Conservation (phyloP, 768 basidiomycete genomes). For the Mycena galopus region DNA sequence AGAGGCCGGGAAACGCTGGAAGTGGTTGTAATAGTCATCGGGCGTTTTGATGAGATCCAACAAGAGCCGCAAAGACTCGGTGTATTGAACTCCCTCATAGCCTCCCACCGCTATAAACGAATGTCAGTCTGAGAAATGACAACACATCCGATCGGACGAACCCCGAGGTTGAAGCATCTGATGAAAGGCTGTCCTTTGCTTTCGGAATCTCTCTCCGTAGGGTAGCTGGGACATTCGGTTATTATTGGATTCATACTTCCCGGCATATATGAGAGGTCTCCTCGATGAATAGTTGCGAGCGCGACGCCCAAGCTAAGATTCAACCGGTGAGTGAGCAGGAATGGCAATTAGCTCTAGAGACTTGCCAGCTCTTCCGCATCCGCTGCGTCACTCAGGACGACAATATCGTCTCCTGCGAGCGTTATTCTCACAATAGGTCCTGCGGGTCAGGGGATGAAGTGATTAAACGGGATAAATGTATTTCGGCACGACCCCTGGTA, state of each 20-base stretch:
- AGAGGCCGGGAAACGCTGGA: not conserved
- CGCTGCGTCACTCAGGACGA: not conserved
- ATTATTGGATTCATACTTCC: conserved; percentile 1
- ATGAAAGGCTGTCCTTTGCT: conserved; percentile 4
- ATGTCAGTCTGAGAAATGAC: too few species aligned
- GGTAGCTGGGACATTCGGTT: not conserved
- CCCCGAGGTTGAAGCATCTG: conserved; percentile 16
- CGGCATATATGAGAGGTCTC: too few species aligned
- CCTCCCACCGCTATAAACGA: too few species aligned
- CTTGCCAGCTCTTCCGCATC: conserved; percentile 17
- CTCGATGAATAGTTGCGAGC: conserved; percentile 2
- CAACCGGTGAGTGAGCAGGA: not conserved
- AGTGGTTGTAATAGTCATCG: too few species aligned
- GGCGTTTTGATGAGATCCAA: too few species aligned
- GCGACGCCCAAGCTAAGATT: not conserved
- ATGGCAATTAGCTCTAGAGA: not conserved
- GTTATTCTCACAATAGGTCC: not conserved
- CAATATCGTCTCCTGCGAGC: not conserved
- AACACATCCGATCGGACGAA: not conserved
- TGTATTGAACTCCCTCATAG: too few species aligned
- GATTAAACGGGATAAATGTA: too few species aligned
- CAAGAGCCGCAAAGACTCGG: too few species aligned
- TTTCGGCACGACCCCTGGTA: too few species aligned
- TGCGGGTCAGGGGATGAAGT: not conserved
- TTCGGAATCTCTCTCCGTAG: not conserved